phyloP scores from a whole-genome alignment of 306 rosid genomes.

The Vigna angularis region DNA sequence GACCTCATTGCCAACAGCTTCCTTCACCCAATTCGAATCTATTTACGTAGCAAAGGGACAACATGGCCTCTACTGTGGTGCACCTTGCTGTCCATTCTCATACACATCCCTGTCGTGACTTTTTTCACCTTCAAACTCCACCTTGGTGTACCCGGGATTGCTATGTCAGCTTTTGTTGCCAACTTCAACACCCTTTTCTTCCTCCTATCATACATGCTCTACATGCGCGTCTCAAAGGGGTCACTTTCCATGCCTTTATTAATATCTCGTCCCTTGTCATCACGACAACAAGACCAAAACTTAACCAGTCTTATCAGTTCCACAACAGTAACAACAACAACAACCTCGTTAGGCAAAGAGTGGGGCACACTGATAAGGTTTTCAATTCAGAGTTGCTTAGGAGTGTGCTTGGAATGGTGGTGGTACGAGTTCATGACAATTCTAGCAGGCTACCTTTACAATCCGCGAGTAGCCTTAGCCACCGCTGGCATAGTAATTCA shows the following conservation, averaged over 20 bases:
- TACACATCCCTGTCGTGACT: constrained; percentile 68
- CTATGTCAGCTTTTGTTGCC: constrained; percentile 68
- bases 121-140: constrained; percentile 70
- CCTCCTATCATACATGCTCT: constrained; percentile 62
- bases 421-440: constrained; percentile 82
- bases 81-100: constrained; percentile 56
- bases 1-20: constrained; percentile 76
- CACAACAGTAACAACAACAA: neutral
- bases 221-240: constrained; percentile 31
- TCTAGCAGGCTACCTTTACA: constrained; percentile 65
- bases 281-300: constrained; percentile 24
- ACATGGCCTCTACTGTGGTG: constrained; percentile 86
- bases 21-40: constrained; percentile 78
- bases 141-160: constrained; percentile 76
- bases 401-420: constrained; percentile 96
- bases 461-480: constrained; percentile 60
- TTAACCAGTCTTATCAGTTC: neutral
- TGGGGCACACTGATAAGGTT: constrained; percentile 68
- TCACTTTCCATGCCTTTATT: constrained; percentile 41
- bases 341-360: constrained; percentile 42
- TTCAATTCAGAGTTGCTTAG: constrained; percentile 73
- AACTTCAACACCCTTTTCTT: constrained; percentile 72
- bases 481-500: constrained; percentile 69
- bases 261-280: constrained; percentile 12
- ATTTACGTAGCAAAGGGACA: constrained; percentile 68